A percentile compares a stretch with the other conserved stretches of the same genome.
Conservation (phyloP, 2,329 filamentous ascomycete genomes). For the Trichoderma koningiopsis region DNA sequence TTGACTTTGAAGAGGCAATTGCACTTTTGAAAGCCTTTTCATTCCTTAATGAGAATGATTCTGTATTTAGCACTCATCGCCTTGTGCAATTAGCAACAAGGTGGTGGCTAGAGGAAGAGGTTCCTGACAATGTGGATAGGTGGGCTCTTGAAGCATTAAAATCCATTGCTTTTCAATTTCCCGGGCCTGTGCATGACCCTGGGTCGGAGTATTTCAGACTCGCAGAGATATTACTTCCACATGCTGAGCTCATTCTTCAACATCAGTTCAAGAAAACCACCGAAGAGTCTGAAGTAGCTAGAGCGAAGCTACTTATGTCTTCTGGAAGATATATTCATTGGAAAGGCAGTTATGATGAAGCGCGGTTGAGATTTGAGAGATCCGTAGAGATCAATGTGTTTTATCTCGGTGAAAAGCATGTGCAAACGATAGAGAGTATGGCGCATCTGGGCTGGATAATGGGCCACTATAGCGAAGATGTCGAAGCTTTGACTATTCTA, state of each 20-base stretch:
- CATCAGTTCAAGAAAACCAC: constrained; percentile 10
- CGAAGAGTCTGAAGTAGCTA: neutral
- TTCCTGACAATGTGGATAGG: neutral
- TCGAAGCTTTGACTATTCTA: neutral
- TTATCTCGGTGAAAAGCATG: constrained; percentile 14
- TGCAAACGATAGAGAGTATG: constrained; percentile 19
- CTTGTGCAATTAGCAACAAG: constrained; percentile 23
- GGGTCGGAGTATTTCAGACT: neutral
- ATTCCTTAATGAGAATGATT: constrained; percentile 17
- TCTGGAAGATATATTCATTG: constrained; percentile 16
- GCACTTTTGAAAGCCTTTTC: constrained; percentile 21
- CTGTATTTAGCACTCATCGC: constrained; percentile 20
- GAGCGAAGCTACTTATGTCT: constrained; percentile 13
- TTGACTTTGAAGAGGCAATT: constrained; percentile 12
- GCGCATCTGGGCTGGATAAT: constrained; percentile 13
- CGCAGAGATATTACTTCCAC: constrained; percentile 17
- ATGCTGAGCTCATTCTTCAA: constrained; percentile 22
- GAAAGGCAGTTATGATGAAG: constrained; percentile 20
- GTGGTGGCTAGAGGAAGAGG: constrained; percentile 24
- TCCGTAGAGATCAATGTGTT: constrained; percentile 2
- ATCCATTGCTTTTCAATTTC: constrained; percentile 10
- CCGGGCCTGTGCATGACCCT: neutral
- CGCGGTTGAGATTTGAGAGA: constrained; percentile 8
- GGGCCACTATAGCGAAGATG: neutral
- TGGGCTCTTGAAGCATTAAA: constrained; percentile 20